Conservation (phyloP, 179 eudicot genomes). For the Spinacia oleracea region DNA sequence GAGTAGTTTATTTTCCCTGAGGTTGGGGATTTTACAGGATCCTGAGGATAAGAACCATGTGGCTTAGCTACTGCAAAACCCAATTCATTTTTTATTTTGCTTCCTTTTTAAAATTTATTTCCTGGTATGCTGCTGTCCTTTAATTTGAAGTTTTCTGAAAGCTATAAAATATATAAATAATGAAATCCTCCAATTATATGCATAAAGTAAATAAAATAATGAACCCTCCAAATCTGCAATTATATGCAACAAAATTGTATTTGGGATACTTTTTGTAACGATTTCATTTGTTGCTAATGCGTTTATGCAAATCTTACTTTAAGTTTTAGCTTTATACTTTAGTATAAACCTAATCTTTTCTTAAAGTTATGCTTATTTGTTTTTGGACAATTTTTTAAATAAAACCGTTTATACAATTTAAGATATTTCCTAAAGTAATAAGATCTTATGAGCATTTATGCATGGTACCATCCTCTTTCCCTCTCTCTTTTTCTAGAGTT, state of each 20-base stretch:
- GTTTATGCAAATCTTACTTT: neutral
- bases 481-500: no score
- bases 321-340: neutral
- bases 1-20: neutral
- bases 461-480: no score
- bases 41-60: constrained; percentile 7
- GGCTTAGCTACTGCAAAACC: constrained; percentile 4
- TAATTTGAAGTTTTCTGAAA: neutral
- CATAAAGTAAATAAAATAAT: no score
- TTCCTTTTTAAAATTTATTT: neutral
- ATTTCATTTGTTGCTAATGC: neutral
- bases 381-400: no score
- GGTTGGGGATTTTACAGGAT: neutral
- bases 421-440: no score
- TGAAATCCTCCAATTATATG: neutral
- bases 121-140: neutral
- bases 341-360: no score
- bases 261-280: neutral
- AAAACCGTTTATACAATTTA: no score
- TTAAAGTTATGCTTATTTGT: no score
- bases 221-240: no score
- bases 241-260: neutral
- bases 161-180: neutral
- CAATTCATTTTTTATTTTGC: neutral
- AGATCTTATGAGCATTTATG: no score